phyloP scores from a whole-genome alignment of 1,284 basidiomycete genomes.

The Cutaneotrichosporon cavernicola region DNA sequence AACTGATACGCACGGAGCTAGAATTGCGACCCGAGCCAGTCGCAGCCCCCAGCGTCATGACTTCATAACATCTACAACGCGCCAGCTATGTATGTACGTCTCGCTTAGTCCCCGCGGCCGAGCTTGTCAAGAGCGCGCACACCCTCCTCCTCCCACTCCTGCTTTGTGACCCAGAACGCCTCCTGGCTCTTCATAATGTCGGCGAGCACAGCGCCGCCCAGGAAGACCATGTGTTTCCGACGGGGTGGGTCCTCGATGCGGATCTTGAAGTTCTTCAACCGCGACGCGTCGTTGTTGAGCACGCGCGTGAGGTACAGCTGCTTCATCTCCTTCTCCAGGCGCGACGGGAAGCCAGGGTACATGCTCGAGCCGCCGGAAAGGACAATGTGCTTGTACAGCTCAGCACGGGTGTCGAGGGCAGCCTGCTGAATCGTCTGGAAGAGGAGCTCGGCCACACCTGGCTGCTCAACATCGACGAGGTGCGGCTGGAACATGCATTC shows the following conservation, averaged over 20 bases:
- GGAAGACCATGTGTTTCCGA: conserved; percentile 98
- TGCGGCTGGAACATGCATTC: conserved; percentile 99
- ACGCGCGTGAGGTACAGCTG: conserved; percentile 92
- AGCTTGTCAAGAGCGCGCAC: conserved; percentile 78
- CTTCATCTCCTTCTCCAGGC: conserved; percentile 99
- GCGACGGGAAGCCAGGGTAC: conserved; percentile 96
- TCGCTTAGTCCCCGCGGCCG: conserved; percentile 45
- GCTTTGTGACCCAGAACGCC: conserved; percentile 91
- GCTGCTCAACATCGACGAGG: conserved; percentile 94
- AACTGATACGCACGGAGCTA: background rate
- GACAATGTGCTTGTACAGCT: conserved; percentile 98
- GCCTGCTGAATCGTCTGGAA: conserved; percentile 94
- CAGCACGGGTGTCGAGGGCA: conserved; percentile 82
- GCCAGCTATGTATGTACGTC: conserved; percentile 2
- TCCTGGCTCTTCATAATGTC: conserved; percentile 97
- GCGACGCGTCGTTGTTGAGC: conserved; percentile 75
- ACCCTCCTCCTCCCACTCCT: conserved; percentile 92
- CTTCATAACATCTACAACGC: conserved; percentile 15
- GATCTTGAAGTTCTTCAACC: conserved; percentile 98
- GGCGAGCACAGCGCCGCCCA: conserved; percentile 91
- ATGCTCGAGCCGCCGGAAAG: conserved; percentile 96
- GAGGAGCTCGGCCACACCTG: conserved; percentile 94
- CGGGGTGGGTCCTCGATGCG: conserved; percentile 96
- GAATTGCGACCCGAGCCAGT: background rate
- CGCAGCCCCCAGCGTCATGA: background rate